Base-by-base conservation (phyloP, 108 stramenopile species). In the Nitzschia sp. region DNA sequence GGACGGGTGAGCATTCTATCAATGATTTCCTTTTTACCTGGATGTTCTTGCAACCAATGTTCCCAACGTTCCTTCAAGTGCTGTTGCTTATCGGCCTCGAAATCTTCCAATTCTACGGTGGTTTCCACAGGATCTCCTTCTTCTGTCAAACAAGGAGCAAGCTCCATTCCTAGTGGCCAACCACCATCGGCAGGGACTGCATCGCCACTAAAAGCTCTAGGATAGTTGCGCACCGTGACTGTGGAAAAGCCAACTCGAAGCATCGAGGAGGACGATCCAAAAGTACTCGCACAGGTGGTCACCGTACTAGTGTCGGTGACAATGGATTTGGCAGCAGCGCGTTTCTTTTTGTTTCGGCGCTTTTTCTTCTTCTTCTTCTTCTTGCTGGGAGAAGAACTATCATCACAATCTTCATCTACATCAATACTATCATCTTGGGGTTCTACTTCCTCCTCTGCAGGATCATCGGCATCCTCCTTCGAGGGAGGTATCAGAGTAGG, bases 121-220 rank as follows among this genome's bases (percentile, higher is more conserved):
- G 71, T 19, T 21, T 46, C 37, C 2, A 53, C 53, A 8, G 17
- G 21, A 22, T 21, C 43, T 0, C 21, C 55, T 20, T 65, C 62
- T 22, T 67, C 14, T 17, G 17, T 37, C 39, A 69, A 43, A 34
- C 29, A 34, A 12, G 53, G 40, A 10, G 65, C 65, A 22, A 38
- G 53, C 54, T 76, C 82, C 65, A 93, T 69, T 34, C 89, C 92
- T 50, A 93, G 57, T 7, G 92, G 92, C 86, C 88, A 93, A 25
- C 89, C 89, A 10, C 92, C 92, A 70, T 89, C 86, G 21, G 67
- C 77, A 12, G 92, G 92, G 10, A 93, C 89, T 9, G 67, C 78
- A 50, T 86, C 85, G 3, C 58, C 66, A 50, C 84, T 84, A 17
- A 93, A 71, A 26, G 66, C 67, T 61, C 67, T 52, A 12, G 70